phyloP scores from a whole-genome alignment of 1,139 yeast genomes.

The Debaryomyces nepalensis region DNA sequence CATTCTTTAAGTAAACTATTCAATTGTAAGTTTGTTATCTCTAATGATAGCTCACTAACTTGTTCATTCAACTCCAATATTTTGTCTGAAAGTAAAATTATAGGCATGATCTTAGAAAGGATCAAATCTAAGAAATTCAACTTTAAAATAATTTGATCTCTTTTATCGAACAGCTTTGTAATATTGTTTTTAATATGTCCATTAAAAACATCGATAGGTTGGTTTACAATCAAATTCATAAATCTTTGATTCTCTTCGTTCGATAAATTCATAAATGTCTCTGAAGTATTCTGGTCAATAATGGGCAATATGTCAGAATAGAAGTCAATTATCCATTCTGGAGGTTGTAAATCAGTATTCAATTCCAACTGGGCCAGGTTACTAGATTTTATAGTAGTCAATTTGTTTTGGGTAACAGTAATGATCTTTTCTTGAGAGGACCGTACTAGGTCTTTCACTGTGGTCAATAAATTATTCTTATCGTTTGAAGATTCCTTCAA shows the following conservation, averaged over 20 bases:
- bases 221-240: conserved; percentile 44
- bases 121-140: conserved; percentile 66
- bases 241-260: conserved; percentile 38
- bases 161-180: conserved; percentile 30
- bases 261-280: conserved; percentile 44
- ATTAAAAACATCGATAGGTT: conserved; percentile 52
- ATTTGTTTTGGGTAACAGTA: conserved; percentile 42
- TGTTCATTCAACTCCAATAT: conserved; percentile 42
- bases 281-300: conserved; percentile 47
- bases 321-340: conserved; percentile 73
- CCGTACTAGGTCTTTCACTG: conserved; percentile 31
- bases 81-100: conserved; percentile 43
- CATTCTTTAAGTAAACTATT: conserved; percentile 52
- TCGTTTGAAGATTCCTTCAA: conserved; percentile 20
- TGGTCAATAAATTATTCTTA: conserved; percentile 26
- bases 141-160: conserved; percentile 49
- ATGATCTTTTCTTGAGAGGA: conserved; percentile 48
- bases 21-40: conserved; percentile 47
- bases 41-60: conserved; percentile 37
- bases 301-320: conserved; percentile 55
- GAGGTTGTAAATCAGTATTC: conserved; percentile 61
- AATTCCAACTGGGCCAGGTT: conserved; percentile 48
- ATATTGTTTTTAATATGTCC: conserved; percentile 33
- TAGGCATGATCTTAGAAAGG: conserved; percentile 57
- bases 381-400: conserved; percentile 45